Percentiles rank a stretch among this genome's conserved stretches.
Conservation (phyloP, 2,329 filamentous ascomycete species). For the Xylaria sp. region DNA sequence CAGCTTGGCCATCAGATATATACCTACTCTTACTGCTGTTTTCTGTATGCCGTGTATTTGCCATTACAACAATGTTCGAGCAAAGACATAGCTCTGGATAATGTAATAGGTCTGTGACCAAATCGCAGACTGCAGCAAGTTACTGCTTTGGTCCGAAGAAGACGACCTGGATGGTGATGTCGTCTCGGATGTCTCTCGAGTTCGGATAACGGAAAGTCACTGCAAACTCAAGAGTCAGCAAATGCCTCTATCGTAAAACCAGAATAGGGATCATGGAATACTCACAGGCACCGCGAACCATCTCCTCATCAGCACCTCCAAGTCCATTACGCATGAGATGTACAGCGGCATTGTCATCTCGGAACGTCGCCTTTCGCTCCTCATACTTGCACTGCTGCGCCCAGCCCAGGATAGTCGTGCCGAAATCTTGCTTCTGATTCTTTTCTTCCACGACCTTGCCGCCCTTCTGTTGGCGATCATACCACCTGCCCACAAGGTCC, state of each 20-base stretch:
- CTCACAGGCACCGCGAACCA: constrained; percentile 58
- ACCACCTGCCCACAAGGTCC: constrained; percentile 52
- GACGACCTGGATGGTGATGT: constrained; percentile 79
- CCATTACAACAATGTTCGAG: no score
- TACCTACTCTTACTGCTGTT: no score
- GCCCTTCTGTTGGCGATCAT: constrained; percentile 32
- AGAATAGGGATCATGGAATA: background rate
- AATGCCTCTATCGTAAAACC: background rate
- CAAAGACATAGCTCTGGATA: no score
- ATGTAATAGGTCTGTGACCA: no score
- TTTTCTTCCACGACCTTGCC: constrained; percentile 7
- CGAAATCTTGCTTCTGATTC: constrained; percentile 18
- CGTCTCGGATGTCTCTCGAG: constrained; percentile 61
- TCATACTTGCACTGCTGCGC: constrained; percentile 27
- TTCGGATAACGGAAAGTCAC: constrained; percentile 66
- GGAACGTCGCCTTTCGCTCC: constrained; percentile 63
- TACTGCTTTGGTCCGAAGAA: constrained; percentile 55
- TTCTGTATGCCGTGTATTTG: no score
- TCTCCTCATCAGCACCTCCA: constrained; percentile 67
- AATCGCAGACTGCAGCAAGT: background rate
- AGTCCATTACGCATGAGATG: constrained; percentile 77
- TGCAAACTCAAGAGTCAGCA: background rate
- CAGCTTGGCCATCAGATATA: no score
- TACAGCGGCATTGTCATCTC: constrained; percentile 76
- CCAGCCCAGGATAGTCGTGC: constrained; percentile 25